These are phyloP conservation scores for Coemansia erecta DNA, from an alignment of 192 early-diverging fungal species.

Conservation along the genomic window DNA sequence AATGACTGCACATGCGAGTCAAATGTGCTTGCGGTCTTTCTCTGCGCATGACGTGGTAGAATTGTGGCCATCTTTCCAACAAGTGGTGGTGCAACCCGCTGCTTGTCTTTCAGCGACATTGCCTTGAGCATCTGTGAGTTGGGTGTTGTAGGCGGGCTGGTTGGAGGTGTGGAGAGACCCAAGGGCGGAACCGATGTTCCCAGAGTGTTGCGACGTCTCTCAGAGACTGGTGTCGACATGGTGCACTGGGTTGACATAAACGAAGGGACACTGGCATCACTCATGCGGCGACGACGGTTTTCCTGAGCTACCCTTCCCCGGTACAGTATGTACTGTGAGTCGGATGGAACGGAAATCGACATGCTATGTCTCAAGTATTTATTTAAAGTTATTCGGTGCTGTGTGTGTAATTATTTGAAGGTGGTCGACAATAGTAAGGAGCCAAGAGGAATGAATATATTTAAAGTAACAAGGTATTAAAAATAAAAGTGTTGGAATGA, in stretches of 20 bases:
- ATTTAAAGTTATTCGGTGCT: no score
- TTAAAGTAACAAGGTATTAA: background rate
- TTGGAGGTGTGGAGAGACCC: background rate
- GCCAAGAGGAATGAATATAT: background rate
- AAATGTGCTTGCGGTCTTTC: background rate
- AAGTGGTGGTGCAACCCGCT: background rate
- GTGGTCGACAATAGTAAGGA: background rate
- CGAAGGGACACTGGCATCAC: conserved; percentile 22
- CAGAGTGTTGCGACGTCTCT: conserved; percentile 41
- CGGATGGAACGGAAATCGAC: conserved; percentile 29
- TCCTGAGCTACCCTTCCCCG: conserved; percentile 34
- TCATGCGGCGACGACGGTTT: conserved; percentile 36
- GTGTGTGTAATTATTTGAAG: no score
- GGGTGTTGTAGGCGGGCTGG: background rate
- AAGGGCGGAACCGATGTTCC: background rate
- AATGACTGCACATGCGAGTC: conserved; percentile 1
- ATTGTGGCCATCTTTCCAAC: conserved; percentile 11
- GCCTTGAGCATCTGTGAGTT: conserved; percentile 5
- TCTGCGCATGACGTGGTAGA: background rate
- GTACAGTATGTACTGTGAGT: conserved; percentile 32
- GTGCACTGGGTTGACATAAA: conserved; percentile 12
- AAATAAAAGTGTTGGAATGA: no score
- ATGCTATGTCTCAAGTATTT: background rate
- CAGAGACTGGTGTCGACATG: background rate
- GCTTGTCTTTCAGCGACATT: conserved; percentile 1